phyloP scores from a whole-genome alignment of 2,329 filamentous ascomycete genomes.

The Penicillium sp. region DNA sequence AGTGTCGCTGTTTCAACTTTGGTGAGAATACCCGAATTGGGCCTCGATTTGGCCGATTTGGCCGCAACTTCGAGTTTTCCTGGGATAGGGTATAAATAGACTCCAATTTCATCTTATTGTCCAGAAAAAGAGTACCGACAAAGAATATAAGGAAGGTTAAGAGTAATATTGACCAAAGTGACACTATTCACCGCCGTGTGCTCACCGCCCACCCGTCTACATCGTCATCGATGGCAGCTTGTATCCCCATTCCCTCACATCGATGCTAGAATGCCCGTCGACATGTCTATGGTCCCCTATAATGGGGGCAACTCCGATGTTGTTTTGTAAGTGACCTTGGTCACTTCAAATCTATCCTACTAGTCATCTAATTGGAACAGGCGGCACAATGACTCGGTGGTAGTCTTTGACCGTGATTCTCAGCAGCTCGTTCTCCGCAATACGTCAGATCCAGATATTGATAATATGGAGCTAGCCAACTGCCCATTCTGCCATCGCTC shows the following conservation, averaged over 20 bases:
- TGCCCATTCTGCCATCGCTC: constrained; percentile 91
- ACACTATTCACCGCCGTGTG: neutral
- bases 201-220: constrained; percentile 5
- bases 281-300: constrained; percentile 46
- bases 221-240: constrained; percentile 7
- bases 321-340: constrained; percentile 40
- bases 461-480: constrained; percentile 60
- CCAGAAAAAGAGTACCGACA: neutral
- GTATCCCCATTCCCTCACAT: constrained; percentile 2
- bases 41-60: neutral
- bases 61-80: neutral
- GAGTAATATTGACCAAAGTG: neutral
- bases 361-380: constrained; percentile 48
- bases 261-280: constrained; percentile 34
- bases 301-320: constrained; percentile 44
- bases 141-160: neutral
- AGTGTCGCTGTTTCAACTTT: neutral
- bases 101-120: neutral
- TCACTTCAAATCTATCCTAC: neutral
- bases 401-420: constrained; percentile 83
- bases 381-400: constrained; percentile 87
- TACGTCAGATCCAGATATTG: constrained; percentile 46
- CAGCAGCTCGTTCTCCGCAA: constrained; percentile 79
- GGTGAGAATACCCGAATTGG: neutral
- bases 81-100: neutral